Percentiles rank a stretch among this genome's conserved stretches.
These are phyloP conservation scores for Scutellaria baicalensis DNA, from an alignment of 257 asterid genomes.

Conservation along the genomic window DNA sequence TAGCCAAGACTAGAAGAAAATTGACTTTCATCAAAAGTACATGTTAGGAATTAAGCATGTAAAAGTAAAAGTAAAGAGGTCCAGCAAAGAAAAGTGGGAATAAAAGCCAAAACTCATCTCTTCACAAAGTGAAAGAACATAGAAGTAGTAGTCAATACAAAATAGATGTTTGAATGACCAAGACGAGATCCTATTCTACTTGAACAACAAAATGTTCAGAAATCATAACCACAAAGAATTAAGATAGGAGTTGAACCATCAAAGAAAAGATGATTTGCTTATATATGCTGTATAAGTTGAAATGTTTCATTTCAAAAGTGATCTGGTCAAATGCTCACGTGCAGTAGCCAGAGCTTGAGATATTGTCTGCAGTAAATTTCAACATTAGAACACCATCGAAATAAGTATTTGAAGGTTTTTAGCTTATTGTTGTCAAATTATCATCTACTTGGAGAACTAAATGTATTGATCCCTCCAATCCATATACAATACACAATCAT, in stretches of 20 bases:
- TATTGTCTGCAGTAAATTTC: constrained; percentile 20
- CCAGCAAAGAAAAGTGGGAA: too few relatives aligned
- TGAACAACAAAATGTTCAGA: background rate
- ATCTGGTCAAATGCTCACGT: constrained; percentile 33
- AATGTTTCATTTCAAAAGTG: constrained; percentile 18
- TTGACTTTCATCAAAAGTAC: too few relatives aligned
- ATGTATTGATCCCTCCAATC: background rate
- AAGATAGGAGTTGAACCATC: background rate
- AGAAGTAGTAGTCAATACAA: too few relatives aligned
- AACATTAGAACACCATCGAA: background rate
- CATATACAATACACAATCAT: too few relatives aligned
- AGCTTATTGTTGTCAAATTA: background rate
- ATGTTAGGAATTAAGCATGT: too few relatives aligned
- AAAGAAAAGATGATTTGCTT: constrained; percentile 3
- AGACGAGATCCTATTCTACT: background rate
- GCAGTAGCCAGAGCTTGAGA: constrained; percentile 31
- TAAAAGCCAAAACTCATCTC: too few relatives aligned
- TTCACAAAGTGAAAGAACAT: too few relatives aligned
- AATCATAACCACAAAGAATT: background rate
- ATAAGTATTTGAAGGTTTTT: background rate
- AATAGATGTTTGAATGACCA: background rate
- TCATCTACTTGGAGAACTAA: background rate
- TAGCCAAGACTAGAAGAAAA: too few relatives aligned
- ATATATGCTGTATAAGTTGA: background rate
- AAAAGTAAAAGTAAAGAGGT: too few relatives aligned